phyloP scores from a whole-genome alignment of 129 eudicot species.

The Logfia minima region DNA sequence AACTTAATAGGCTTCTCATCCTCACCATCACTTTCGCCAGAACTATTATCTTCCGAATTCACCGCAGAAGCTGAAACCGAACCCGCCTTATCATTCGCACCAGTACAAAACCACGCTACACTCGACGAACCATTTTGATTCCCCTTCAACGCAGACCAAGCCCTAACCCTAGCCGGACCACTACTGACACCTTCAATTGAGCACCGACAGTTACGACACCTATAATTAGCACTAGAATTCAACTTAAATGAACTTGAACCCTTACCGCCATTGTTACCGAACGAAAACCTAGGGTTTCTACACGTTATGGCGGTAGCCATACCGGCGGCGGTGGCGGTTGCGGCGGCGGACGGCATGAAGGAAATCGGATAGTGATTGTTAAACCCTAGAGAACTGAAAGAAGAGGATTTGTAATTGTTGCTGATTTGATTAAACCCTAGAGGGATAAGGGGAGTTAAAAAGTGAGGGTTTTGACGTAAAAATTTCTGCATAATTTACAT shows the following conservation, averaged over 20 bases:
- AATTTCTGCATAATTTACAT: slow-evolving; percentile 60
- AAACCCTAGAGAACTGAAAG: slow-evolving; percentile 24
- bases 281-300: slow-evolving; percentile 18
- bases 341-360: slow-evolving; percentile 36
- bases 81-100: slow-evolving; percentile 22
- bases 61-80: slow-evolving; percentile 30
- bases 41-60: slow-evolving; percentile 9
- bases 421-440: slow-evolving; percentile 39
- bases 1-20: slow-evolving; percentile 41
- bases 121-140: slow-evolving; percentile 35
- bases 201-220: slow-evolving; percentile 51
- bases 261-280: neutral
- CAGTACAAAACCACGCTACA: slow-evolving; percentile 44
- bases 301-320: slow-evolving; percentile 28
- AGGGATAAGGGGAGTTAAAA: slow-evolving; percentile 43
- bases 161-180: slow-evolving; percentile 32
- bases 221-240: neutral
- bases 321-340: slow-evolving; percentile 25
- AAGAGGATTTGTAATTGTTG: neutral
- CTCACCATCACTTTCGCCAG: neutral
- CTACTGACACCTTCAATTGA: slow-evolving; percentile 12
- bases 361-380: neutral
- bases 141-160: slow-evolving; percentile 60
- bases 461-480: slow-evolving; percentile 51
- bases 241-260: slow-evolving; percentile 20